phyloP scores from a whole-genome alignment of 2,329 filamentous ascomycete species.

The Exophiala xenobiotica region DNA sequence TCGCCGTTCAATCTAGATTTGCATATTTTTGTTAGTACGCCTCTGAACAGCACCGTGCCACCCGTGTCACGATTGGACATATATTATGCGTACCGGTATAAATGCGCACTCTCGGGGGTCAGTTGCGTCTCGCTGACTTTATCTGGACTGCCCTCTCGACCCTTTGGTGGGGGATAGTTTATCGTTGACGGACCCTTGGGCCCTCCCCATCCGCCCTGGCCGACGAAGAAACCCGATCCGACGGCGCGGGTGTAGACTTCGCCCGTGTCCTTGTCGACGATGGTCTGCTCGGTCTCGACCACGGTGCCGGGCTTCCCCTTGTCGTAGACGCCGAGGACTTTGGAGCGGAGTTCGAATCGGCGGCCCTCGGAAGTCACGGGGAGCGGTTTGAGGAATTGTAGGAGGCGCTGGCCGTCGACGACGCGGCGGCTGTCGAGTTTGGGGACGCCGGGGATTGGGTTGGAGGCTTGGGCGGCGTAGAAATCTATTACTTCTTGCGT shows the following conservation, averaged over 20 bases:
- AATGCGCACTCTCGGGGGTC: conserved; percentile 66
- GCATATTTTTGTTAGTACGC: conserved; percentile 2
- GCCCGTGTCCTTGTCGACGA: conserved; percentile 68
- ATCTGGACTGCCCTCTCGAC: conserved; percentile 62
- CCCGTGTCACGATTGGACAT: neutral
- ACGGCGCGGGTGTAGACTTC: conserved; percentile 71
- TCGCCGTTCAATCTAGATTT: conserved; percentile 73
- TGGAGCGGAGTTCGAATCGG: conserved; percentile 73
- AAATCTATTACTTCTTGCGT: conserved; percentile 80
- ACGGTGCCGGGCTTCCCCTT: conserved; percentile 83
- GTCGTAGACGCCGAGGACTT: conserved; percentile 83
- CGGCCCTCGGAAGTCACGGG: conserved; percentile 69
- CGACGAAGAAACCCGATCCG: conserved; percentile 75
- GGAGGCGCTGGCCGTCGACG: conserved; percentile 79
- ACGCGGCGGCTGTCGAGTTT: conserved; percentile 71
- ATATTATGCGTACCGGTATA: conserved; percentile 59
- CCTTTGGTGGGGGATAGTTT: conserved; percentile 74
- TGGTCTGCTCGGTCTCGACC: conserved; percentile 72
- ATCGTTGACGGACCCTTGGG: conserved; percentile 81
- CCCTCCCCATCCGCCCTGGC: conserved; percentile 80
- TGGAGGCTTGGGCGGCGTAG: conserved; percentile 66
- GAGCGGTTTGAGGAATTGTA: conserved; percentile 73
- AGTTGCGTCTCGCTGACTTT: conserved; percentile 69
- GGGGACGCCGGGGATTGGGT: conserved; percentile 72
- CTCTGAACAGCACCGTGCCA: neutral